A percentile compares a stretch with the other conserved stretches of the same genome.
phyloP scores from a whole-genome alignment of 805 yeast species.

The Cyberlindnera samutprakarnensis region DNA sequence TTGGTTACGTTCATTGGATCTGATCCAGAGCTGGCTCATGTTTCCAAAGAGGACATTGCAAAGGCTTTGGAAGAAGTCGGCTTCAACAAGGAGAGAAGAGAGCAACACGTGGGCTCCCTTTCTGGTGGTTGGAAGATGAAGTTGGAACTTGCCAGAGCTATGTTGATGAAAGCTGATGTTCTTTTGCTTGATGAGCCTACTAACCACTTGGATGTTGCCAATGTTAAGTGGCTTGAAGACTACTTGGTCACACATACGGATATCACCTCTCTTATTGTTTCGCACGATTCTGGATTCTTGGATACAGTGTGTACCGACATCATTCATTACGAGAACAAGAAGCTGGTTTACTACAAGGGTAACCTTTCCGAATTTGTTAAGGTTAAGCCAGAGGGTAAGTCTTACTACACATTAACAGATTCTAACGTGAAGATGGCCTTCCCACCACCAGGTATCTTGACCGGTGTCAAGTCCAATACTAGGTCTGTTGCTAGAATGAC shows the following conservation, averaged over 20 bases:
- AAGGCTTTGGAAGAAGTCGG: conserved; percentile 79
- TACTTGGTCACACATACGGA: conserved; percentile 76
- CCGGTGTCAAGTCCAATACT: conserved; percentile 95
- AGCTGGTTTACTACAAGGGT: conserved; percentile 93
- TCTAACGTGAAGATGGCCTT: conserved; percentile 92
- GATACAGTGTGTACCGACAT: conserved; percentile 96
- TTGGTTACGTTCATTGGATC: conserved; percentile 80
- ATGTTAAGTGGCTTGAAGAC: conserved; percentile 91
- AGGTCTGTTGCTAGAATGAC: conserved; percentile 88
- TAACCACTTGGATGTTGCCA: conserved; percentile 90
- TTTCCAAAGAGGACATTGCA: conserved; percentile 64
- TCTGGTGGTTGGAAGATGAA: conserved; percentile 99
- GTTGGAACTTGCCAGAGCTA: conserved; percentile 96
- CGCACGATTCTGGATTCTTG: conserved; percentile 96
- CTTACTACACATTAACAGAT: conserved; percentile 91
- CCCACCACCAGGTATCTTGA: conserved; percentile 96
- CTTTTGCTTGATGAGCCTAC: conserved; percentile 96
- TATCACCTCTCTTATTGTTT: conserved; percentile 90
- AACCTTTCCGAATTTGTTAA: conserved; percentile 88
- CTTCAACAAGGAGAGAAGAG: conserved; percentile 82
- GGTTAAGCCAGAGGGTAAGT: conserved; percentile 91
- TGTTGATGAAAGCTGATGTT: conserved; percentile 96
- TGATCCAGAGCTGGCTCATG: conserved; percentile 70
- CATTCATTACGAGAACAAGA: conserved; percentile 92
- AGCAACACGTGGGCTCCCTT: conserved; percentile 85